phyloP scores from a whole-genome alignment of 371 early-diverging fungal species.

The Mucor irregularis region DNA sequence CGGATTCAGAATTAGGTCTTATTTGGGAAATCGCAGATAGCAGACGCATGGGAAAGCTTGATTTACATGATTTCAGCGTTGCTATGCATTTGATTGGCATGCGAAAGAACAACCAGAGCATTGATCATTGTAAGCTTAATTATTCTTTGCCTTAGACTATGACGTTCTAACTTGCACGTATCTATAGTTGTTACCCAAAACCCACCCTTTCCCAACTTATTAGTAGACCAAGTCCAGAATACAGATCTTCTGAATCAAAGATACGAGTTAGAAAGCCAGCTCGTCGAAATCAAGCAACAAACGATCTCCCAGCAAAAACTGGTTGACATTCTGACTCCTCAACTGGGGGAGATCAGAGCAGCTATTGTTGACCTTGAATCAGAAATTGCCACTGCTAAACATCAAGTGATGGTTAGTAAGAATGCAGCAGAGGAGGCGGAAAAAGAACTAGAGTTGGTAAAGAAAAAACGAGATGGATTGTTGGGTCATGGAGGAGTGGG shows the following conservation, averaged over 20 bases:
- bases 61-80: constrained; percentile 17
- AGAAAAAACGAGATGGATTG: neutral
- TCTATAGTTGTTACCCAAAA: neutral
- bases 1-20: constrained; percentile 57
- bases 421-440: neutral
- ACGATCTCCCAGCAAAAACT: neutral
- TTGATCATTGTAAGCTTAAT: constrained; percentile 8
- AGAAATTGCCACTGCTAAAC: neutral
- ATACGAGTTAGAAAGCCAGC: constrained; percentile 1
- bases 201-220: no score
- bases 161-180: neutral
- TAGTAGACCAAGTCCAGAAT: neutral
- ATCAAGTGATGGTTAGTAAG: neutral
- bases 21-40: constrained; percentile 28
- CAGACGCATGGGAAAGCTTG: constrained; percentile 6
- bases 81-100: constrained; percentile 23
- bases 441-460: neutral
- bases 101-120: constrained; percentile 8
- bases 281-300: constrained; percentile 8
- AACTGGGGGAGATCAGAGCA: neutral
- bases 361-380: neutral
- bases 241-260: neutral
- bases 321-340: neutral
- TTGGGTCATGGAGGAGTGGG: neutral
- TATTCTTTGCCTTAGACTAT: neutral